These are phyloP conservation scores for Pseudonectria foliicola DNA, from an alignment of 2,329 filamentous ascomycete genomes.

Conservation along the genomic window DNA sequence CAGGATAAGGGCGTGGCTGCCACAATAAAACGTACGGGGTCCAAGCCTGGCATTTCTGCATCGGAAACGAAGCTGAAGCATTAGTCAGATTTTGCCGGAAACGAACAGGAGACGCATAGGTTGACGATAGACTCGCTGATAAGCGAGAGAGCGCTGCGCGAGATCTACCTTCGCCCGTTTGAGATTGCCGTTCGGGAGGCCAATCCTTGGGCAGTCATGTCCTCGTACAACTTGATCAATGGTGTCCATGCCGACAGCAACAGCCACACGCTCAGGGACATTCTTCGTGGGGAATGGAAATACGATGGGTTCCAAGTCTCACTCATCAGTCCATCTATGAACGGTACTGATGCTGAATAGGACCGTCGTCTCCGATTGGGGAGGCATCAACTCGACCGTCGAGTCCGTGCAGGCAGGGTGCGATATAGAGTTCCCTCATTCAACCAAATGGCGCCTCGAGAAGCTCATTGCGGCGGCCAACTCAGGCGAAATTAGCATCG, in stretches of 20 bases:
- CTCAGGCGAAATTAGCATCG: conserved; percentile 38
- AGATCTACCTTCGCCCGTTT: conserved; percentile 68
- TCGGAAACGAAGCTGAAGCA: background rate
- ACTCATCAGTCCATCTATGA: background rate
- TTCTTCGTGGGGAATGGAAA: conserved; percentile 55
- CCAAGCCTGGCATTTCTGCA: background rate
- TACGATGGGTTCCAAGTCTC: conserved; percentile 45
- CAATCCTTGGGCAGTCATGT: conserved; percentile 64
- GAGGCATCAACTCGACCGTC: conserved; percentile 48
- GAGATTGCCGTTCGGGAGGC: conserved; percentile 65
- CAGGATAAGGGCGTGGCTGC: conserved; percentile 69
- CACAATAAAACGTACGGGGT: conserved; percentile 62
- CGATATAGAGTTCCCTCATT: conserved; percentile 52
- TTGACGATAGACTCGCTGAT: conserved; percentile 55
- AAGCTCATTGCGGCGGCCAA: conserved; percentile 48
- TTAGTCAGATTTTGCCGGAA: conserved; percentile 55
- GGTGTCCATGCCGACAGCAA: conserved; percentile 52
- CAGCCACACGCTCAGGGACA: conserved; percentile 44
- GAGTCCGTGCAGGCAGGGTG: conserved; percentile 49
- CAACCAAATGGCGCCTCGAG: conserved; percentile 47
- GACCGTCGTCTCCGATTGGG: conserved; percentile 53
- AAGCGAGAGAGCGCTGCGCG: conserved; percentile 57
- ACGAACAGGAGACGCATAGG: conserved; percentile 59
- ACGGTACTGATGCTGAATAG: conserved; percentile 24
- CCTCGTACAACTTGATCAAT: conserved; percentile 61